Evolutionary conservation across 495 filamentous ascomycete genomes (phyloP).

Genomic region (Aspergillus ostianus): DNA sequence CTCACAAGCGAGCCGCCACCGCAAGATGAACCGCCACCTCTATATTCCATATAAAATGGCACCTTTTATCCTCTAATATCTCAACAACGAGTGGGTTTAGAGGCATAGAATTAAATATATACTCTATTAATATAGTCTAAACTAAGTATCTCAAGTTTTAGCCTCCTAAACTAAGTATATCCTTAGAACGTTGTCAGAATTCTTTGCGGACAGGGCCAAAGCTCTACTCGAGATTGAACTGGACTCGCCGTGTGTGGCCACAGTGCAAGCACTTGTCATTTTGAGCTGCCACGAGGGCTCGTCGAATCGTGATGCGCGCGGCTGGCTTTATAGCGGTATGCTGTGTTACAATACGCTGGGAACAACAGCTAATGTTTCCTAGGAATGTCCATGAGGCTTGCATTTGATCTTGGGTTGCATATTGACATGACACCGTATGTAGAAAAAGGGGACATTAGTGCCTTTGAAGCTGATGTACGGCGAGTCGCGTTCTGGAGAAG

Average conservation of each 20-base stretch:
- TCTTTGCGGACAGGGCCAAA: conserved; percentile 50
- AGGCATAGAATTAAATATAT: no score
- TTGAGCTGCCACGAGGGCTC: conserved; percentile 48
- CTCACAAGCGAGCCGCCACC: no score
- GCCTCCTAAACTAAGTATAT: no score
- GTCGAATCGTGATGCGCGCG: conserved; percentile 48
- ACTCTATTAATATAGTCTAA: no score
- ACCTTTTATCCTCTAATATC: no score
- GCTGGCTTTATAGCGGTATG: conserved; percentile 51
- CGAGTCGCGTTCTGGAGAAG: conserved; percentile 49
- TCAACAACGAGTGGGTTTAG: no score
- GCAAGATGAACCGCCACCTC: no score
- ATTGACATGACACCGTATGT: conserved; percentile 49
- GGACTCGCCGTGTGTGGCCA: conserved; percentile 50
- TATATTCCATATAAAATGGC: no score
- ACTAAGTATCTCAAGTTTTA: no score
- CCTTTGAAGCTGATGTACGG: conserved; percentile 44
- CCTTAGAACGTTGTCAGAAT: no score
- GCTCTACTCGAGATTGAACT: conserved; percentile 49
- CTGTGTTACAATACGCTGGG: neutral
- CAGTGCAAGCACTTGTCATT: conserved; percentile 50
- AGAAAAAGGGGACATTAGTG: conserved; percentile 40
- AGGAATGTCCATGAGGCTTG: conserved; percentile 53
- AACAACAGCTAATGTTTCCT: conserved; percentile 9
- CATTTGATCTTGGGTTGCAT: conserved; percentile 50